phyloP scores from a whole-genome alignment of 169 alveolate genomes.

The Babesia divergens region DNA sequence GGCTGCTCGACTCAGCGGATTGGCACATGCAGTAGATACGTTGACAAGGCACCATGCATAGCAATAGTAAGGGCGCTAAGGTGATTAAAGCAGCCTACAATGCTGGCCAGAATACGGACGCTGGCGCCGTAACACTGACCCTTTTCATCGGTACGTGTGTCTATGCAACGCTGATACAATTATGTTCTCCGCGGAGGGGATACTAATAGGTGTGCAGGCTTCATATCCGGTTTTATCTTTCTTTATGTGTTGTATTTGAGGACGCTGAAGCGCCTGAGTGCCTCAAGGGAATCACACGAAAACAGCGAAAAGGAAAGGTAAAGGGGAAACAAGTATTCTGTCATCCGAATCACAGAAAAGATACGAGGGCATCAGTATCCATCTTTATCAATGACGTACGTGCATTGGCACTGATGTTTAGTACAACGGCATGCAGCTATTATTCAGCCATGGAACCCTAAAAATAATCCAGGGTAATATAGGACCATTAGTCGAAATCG shows the following conservation, averaged over 20 bases:
- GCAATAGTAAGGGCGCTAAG: too few species aligned
- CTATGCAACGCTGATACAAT: not conserved
- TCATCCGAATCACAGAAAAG: not conserved
- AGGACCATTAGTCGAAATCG: not conserved
- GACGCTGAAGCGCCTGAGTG: not conserved
- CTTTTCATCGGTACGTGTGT: not conserved
- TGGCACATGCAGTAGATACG: too few species aligned
- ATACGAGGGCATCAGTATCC: not conserved
- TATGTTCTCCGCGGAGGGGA: not conserved
- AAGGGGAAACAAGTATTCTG: not conserved
- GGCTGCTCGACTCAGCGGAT: too few species aligned
- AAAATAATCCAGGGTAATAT: slow-evolving; percentile 14
- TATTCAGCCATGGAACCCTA: slow-evolving; percentile 20
- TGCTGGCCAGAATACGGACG: not conserved
- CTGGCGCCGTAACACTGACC: not conserved
- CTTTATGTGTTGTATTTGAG: not conserved
- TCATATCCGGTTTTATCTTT: not conserved
- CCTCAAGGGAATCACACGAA: too few species aligned
- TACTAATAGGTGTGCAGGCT: not conserved
- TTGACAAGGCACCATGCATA: too few species aligned
- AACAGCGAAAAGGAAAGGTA: slow-evolving; percentile 2
- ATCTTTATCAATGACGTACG: slow-evolving; percentile 40
- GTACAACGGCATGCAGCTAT: slow-evolving; percentile 15
- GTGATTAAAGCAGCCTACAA: not conserved
- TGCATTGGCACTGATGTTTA: not conserved